Conservation (phyloP, 2,329 filamentous ascomycete species). For the Chrysoporthe puriensis region DNA sequence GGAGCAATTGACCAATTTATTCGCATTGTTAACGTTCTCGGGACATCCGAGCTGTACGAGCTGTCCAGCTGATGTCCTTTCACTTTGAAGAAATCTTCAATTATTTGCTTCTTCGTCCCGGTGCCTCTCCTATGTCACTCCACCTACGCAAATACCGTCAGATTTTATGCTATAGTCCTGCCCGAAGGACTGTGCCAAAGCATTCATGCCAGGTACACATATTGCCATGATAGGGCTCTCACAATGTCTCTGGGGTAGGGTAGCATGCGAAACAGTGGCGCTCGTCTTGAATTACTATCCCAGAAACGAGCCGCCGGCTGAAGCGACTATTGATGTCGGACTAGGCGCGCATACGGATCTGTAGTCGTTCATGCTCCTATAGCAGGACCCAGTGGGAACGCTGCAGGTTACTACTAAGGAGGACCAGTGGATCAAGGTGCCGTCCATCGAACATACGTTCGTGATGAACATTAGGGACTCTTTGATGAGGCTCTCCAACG, state of each 20-base stretch:
- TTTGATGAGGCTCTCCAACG: constrained; percentile 55
- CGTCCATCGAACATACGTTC: constrained; percentile 48
- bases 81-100: background rate
- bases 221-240: too few species aligned
- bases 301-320: constrained; percentile 38
- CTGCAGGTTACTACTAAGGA: constrained; percentile 47
- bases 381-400: constrained; percentile 48
- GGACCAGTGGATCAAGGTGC: constrained; percentile 48
- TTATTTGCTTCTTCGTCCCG: too few species aligned
- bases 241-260: too few species aligned
- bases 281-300: constrained; percentile 45
- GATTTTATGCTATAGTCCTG: constrained; percentile 9
- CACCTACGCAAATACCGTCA: constrained; percentile 1
- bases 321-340: constrained; percentile 41
- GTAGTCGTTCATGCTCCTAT: constrained; percentile 53
- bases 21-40: background rate
- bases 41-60: background rate
- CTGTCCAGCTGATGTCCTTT: background rate
- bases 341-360: constrained; percentile 52
- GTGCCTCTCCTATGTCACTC: background rate
- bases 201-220: too few species aligned
- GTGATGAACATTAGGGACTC: constrained; percentile 59
- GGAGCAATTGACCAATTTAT: background rate
- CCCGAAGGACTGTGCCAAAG: too few species aligned
- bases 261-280: too few species aligned